Evolutionary conservation across 1,284 basidiomycete genomes (phyloP).

Genomic region (Neolentinus lepideus): DNA sequence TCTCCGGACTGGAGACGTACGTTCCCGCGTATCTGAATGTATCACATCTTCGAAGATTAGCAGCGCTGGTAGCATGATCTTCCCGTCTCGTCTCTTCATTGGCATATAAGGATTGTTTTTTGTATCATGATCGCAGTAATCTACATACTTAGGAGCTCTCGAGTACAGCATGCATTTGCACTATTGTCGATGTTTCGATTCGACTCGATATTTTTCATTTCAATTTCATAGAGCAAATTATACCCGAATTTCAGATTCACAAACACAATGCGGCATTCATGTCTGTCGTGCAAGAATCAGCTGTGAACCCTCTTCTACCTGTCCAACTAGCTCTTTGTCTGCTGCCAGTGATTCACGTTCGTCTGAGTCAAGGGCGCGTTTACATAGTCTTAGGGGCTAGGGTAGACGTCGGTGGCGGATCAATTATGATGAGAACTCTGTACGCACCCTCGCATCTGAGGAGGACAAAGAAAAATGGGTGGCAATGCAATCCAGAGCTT

Average conservation of each 20-base stretch:
- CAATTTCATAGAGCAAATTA: background rate
- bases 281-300: background rate
- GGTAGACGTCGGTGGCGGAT: background rate
- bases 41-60: slow-evolving; percentile 74
- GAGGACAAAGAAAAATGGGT: slow-evolving; percentile 17
- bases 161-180: background rate
- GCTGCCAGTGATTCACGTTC: background rate
- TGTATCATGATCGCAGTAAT: slow-evolving; percentile 12
- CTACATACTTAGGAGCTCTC: slow-evolving; percentile 4
- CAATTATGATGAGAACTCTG: background rate
- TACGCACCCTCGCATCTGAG: slow-evolving; percentile 12
- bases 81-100: slow-evolving; percentile 11
- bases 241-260: background rate
- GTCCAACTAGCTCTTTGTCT: background rate
- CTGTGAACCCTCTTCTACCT: background rate
- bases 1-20: slow-evolving; percentile 84
- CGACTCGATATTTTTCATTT: background rate
- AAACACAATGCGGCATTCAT: too few species aligned
- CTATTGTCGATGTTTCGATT: background rate
- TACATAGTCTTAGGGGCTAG: slow-evolving; percentile 10
- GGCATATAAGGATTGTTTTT: slow-evolving; percentile 12
- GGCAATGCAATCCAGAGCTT: slow-evolving; percentile 29
- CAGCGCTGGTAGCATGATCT: slow-evolving; percentile 68
- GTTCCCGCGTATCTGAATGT: slow-evolving; percentile 84
- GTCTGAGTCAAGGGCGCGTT: background rate